Base-by-base conservation (phyloP, 202 grass and related monocot genomes). In the Setaria italica region DNA sequence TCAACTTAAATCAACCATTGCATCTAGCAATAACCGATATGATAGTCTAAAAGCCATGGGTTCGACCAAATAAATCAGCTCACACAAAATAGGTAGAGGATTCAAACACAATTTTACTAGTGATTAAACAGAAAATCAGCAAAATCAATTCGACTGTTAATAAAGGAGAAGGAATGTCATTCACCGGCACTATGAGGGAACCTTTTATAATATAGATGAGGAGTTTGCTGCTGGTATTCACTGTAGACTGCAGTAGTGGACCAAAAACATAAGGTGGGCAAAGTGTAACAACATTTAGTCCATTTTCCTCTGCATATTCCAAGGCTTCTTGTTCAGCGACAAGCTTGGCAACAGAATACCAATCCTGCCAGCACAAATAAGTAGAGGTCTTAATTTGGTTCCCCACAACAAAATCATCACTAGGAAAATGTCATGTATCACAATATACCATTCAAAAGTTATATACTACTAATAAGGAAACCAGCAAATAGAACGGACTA, bases 141-240 rank as follows among this genome's bases (percentile, higher is more conserved):
- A 20, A 8, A 51, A 67, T 71, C 5, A 71, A 25, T 25, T 25
- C 25, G 25, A 25, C 43, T 56, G 9, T 4, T 39, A 62, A 66
- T 46, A 17, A 30, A 72, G 15, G 63, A 57, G 12, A 86, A 82
- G 29, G 70, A 57, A 78, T 30, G 2, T 25, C 15, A 13, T 8
- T 15, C 33, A 7, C 15, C 21, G 42, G 10, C 29, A 60, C 29
- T 17, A n/a, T 4, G 13, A 37, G 60, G 39, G 42, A 71, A 93
- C 88, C 82, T 86, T 88, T 88, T 48, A 90, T 48, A 13, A 93
- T 30, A 72, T 72, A 85, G 46, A 93, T 80, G 70, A 90, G 82
- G 39, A 83, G 56, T 50, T 83, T 76, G 63, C 81, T 93, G 64
- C 78, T 83, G 15, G 79, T 73, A 72, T 90, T 93, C 32, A 88